Base-by-base conservation (phyloP, 768 basidiomycete species). In the Russula compacta region DNA sequence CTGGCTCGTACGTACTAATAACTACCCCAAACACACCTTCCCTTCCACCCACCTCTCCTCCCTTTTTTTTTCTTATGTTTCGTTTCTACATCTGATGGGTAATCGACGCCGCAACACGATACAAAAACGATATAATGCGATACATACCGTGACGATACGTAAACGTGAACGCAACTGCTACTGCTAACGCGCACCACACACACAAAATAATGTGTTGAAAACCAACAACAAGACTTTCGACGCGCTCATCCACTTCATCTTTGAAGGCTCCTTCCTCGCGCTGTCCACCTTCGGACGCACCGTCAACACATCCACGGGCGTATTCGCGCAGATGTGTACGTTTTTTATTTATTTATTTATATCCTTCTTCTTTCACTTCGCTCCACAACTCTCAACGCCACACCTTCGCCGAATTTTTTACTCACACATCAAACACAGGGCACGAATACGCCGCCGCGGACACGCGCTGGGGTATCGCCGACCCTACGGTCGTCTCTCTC, bases 221-320 rank as follows among this genome's bases (percentile, higher is more conserved):
- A 35, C 9, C 36, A 35, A 38, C 19, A 5, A 19, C 17, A 40
- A 49, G 88, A 80, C 86, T 21, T 92, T 92, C 66, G 89, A 92
- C 70, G 88, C 82, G 4, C 75, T 89, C 70, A 88, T 88, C 60
- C 90, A 92, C 69, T 87, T 89, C 71, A 76, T 77, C 0, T 83
- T 89, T 59, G 90, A 92, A 69, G 90, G 87, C 9, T 83, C 89
- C 5, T 92, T 89, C 76, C 77, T 92, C 38, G 90, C 83, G 72
- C 76, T 86, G 50, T 90, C 89, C 2, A 79, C 79, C 53, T 89
- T 91, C 64, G 89, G 89, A 38, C 76, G 84, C 46, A 78, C 83
- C 59, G 87, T 90, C 9, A 84, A 84, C 67, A 81, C 83, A 17
- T 85, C 85, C 66, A 69, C 76, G 3, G 87, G 90, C 0, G 77